Evolutionary conservation across 305 asterid genomes (phyloP), one percentile per base, ranked within the genome.

Genomic region (Fraxinus angustifolia): DNA sequence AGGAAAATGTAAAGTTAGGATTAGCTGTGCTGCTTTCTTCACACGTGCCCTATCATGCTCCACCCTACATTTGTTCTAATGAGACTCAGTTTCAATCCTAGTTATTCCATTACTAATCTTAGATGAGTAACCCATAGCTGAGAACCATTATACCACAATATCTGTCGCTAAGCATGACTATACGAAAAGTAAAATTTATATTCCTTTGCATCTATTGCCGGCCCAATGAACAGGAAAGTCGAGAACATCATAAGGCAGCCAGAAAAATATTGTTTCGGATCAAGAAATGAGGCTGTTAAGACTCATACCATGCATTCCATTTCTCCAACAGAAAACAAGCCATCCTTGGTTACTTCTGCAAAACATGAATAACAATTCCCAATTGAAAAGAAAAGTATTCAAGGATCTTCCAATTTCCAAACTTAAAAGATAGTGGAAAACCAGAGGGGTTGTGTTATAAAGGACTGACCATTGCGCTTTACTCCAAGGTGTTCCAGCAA

Each of bases 291-390:
- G 70, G 31, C 17, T 74, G 70, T 33, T 73, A 76, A 73, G 62
- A 87, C 93, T 86, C 84, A 96, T 30, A 30, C 98, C 99, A 96
- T 96, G 84, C 99, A 96, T 87, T 96, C 99, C 99, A 94, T 96
- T 90, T 94, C 98, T 79, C 99, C 99, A 82, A 96, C 98, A 86
- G 99, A 94, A 87, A 96, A 96, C 79, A 96, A 87, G 38, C 98
- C 99, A 87, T 96, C 99, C 88, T 94, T 96, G 45, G 99, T 94
- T 73, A 96, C 97, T 87, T 96, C 98, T 93, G 97, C 89, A 87
- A 80, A 48, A 81, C 16, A 48, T 33, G 83, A 58, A 76, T 2
- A 33, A 77, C 11, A 78, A 76, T 80, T 87, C 78, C 17, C 65
- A 58, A 77, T 78, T 40, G 80, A 53, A 85, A 76, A 82, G 76